Percentiles rank a stretch among this genome's conserved stretches.
phyloP scores from a whole-genome alignment of 2,329 filamentous ascomycete genomes.

The Arthrobotrys entomopaga region DNA sequence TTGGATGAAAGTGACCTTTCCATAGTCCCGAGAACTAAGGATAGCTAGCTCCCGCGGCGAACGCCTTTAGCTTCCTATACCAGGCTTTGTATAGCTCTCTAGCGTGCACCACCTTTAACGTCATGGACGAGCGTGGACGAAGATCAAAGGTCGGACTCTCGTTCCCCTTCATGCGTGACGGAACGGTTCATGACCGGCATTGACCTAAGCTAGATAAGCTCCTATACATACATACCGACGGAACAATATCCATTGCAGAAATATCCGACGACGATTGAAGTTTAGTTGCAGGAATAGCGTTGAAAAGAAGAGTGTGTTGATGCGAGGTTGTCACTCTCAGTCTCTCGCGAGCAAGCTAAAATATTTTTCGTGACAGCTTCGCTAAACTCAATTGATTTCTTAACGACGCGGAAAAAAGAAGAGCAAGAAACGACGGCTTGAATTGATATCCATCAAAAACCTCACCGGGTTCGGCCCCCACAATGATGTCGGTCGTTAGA shows the following conservation, averaged over 20 bases:
- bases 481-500: conserved; percentile 32
- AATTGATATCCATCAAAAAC: neutral
- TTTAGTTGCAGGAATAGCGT: neutral
- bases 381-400: conserved; percentile 60
- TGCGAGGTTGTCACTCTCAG: neutral
- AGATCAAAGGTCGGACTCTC: neutral
- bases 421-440: conserved; percentile 3
- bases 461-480: conserved; percentile 18
- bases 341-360: neutral
- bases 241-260: conserved; percentile 1
- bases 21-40: conserved; percentile 16
- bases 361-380: conserved; percentile 6
- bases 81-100: conserved; percentile 1
- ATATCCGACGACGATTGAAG: neutral
- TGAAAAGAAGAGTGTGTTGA: conserved; percentile 3
- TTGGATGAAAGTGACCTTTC: conserved; percentile 39
- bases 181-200: neutral
- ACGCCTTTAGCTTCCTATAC: conserved; percentile 28
- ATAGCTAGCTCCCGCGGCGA: conserved; percentile 33
- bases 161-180: neutral
- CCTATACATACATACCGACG: conserved; percentile 1
- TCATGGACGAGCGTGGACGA: conserved; percentile 7
- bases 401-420: conserved; percentile 69
- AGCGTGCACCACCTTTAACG: conserved; percentile 11
- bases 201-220: neutral